phyloP scores from a whole-genome alignment of 2,329 filamentous ascomycete genomes.

The Cytospora mali region DNA sequence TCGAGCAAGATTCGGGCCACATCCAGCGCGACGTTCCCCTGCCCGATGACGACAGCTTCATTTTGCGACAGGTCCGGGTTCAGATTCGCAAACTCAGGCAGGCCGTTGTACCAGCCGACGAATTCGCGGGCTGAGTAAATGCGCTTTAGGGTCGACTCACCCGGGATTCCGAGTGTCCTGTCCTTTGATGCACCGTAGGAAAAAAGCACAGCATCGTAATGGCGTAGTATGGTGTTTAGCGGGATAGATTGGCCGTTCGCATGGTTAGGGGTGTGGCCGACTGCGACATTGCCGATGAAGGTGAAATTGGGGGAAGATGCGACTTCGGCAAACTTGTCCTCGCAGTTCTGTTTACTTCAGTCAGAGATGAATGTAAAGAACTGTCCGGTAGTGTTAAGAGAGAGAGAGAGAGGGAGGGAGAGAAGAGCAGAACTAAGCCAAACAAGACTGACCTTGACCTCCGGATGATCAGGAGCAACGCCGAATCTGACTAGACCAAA shows the following conservation, averaged over 20 bases:
- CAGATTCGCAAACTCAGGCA: conserved; percentile 77
- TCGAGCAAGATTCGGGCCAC: conserved; percentile 86
- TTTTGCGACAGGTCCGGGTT: conserved; percentile 73
- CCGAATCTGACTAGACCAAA: conserved; percentile 92
- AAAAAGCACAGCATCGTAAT: conserved; percentile 92
- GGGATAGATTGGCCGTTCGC: conserved; percentile 58
- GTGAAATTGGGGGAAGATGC: conserved; percentile 81
- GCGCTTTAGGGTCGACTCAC: conserved; percentile 71
- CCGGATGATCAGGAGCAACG: conserved; percentile 96
- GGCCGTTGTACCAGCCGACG: conserved; percentile 97
- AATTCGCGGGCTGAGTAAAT: conserved; percentile 90
- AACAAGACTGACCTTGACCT: conserved; percentile 77
- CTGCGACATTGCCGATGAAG: conserved; percentile 85
- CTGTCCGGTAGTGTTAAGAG: neutral
- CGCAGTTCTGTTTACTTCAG: conserved; percentile 70
- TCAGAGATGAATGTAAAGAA: conserved; percentile 4
- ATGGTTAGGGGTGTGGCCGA: conserved; percentile 59
- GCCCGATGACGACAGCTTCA: conserved; percentile 86
- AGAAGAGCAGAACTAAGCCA: no score
- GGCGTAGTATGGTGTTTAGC: conserved; percentile 67
- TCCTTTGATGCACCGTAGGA: conserved; percentile 91
- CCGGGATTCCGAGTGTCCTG: conserved; percentile 74
- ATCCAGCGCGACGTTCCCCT: conserved; percentile 95
- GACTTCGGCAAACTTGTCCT: conserved; percentile 90
- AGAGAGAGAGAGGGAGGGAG: neutral